Base-by-base conservation (phyloP, 371 early-diverging fungal genomes). In the Coemansia sp. region DNA sequence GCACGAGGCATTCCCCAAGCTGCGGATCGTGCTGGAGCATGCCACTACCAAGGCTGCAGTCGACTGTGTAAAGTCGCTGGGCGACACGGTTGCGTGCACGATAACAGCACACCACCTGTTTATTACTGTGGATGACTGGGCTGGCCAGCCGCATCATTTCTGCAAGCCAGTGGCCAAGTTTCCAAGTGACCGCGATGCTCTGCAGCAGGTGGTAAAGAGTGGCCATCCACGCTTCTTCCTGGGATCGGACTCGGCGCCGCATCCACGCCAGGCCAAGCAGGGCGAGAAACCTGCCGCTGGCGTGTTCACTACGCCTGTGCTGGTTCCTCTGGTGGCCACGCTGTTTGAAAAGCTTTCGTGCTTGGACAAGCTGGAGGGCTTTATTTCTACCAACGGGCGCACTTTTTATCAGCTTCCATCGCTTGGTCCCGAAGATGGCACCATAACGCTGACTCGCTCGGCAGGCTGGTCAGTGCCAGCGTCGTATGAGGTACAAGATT, bases 161-260 rank as follows among this genome's bases (percentile, higher is more conserved):
- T 98, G 98, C 86, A 98, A 98, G 81, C 98, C 98, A 28, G 97
- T 98, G 15, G 97, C 98, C 44, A 98, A 98, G 81, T 95, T 80
- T 73, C 96, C 96, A 12, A 88, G 88, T 65, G 98, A 98, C 76
- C 88, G 97, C 19, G 85, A 86, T 7, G 98, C 98, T 2, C 85
- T 98, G 49, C 89, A 91, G 32, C 86, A 91, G n/a, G 87, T 93
- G n/a, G 83, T 96, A 49, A 82, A 79, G 62, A 86, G 88, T 61
- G 94, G 92, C 21, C 95, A 96, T 71, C 95, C 95, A 24, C 87
- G 94, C 9, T 95, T 98, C 88, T 98, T 98, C 85, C 82, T 98
- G 4, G 98, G 98, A 28, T 93, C 95, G 15, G 98, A 98, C 71
- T 96, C 96, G 11, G 97, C 98, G 1, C 98, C 98, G 24, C 98